These are phyloP conservation scores for Capsella rubella DNA, from an alignment of 441 rosid genomes.

Conservation along the genomic window DNA sequence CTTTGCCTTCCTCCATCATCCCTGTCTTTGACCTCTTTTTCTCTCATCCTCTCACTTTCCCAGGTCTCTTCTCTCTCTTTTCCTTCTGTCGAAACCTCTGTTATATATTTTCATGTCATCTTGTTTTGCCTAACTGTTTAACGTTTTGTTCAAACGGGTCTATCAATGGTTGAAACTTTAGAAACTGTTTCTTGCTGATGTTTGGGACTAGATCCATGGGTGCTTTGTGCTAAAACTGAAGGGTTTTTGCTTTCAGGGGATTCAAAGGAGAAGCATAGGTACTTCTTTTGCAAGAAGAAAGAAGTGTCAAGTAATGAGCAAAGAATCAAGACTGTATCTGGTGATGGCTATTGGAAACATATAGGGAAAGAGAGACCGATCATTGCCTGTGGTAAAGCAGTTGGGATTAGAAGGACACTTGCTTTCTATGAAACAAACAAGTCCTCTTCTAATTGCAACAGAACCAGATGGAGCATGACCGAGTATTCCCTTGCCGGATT, in stretches of 20 bases:
- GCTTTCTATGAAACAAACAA: slow-evolving; percentile 41
- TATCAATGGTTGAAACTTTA: slow-evolving; percentile 33
- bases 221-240: slow-evolving; percentile 2
- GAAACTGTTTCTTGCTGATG: slow-evolving; percentile 1
- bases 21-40: slow-evolving; percentile 62
- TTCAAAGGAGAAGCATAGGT: slow-evolving; percentile 54
- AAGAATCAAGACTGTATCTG: slow-evolving; percentile 46
- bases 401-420: slow-evolving; percentile 46
- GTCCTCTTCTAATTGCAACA: slow-evolving; percentile 30
- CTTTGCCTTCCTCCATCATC: slow-evolving; percentile 56
- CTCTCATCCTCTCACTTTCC: slow-evolving; percentile 57
- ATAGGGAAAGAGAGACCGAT: slow-evolving; percentile 43
- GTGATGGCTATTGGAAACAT: slow-evolving; percentile 54
- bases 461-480: slow-evolving; percentile 43
- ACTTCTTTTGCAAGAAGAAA: slow-evolving; percentile 54
- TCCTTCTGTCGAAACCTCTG: slow-evolving; percentile 9
- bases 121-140: neutral
- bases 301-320: slow-evolving; percentile 28
- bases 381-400: slow-evolving; percentile 37
- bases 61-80: slow-evolving; percentile 45
- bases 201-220: slow-evolving; percentile 16
- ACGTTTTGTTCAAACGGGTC: slow-evolving; percentile 7
- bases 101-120: neutral
- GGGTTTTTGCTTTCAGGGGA: slow-evolving; percentile 47
- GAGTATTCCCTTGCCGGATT: slow-evolving; percentile 43